Evolutionary conservation across 176 grass and related monocot species (phyloP).

Genomic region (Thalia dealbata): DNA sequence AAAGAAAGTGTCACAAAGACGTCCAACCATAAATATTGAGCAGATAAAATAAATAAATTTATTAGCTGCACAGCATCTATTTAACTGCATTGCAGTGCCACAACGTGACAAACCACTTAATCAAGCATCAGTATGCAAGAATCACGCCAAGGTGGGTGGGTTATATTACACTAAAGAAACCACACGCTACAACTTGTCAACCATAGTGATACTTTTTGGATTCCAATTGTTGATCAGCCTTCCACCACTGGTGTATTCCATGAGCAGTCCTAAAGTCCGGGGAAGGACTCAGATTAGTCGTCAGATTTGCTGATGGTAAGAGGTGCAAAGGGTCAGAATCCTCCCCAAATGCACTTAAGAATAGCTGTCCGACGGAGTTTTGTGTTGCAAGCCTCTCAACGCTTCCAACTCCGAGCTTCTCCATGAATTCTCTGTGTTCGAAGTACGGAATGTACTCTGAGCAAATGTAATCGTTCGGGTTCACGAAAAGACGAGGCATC

Average conservation of each 20-base stretch:
- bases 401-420: constrained; percentile 70
- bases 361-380: constrained; percentile 63
- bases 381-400: constrained; percentile 83
- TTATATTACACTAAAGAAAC: background rate
- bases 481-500: constrained; percentile 67
- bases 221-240: constrained; percentile 44
- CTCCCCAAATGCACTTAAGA: constrained; percentile 65
- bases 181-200: constrained; percentile 6
- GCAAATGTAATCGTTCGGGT: constrained; percentile 76
- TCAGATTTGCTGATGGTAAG: constrained; percentile 83
- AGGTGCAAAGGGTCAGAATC: constrained; percentile 89
- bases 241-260: constrained; percentile 94
- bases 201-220: constrained; percentile 51
- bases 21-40: too few species aligned
- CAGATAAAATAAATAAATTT: too few species aligned
- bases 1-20: too few species aligned
- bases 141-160: background rate
- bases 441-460: constrained; percentile 95
- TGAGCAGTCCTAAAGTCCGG: constrained; percentile 71
- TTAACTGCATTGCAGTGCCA: too few species aligned
- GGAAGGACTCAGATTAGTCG: constrained; percentile 48
- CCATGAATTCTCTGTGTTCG: constrained; percentile 81
- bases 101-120: background rate
- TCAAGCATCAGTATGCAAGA: background rate
- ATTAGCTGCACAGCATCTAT: too few species aligned